Base-by-base conservation (phyloP, 1,284 basidiomycete genomes). In the Ganoderma boninense region DNA sequence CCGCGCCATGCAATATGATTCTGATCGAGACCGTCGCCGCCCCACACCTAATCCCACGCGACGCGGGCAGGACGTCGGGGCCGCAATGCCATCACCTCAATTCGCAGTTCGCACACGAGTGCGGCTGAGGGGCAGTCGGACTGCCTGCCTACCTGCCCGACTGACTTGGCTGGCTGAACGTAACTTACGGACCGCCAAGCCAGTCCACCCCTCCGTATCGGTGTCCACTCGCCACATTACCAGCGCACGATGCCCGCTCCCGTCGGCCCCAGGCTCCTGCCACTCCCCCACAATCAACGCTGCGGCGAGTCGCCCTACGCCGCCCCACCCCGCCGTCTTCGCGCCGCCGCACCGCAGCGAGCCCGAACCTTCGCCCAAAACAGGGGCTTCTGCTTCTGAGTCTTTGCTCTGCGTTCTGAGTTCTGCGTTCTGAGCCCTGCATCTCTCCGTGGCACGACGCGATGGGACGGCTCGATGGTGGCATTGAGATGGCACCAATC, bases 171-270 rank as follows among this genome's bases (percentile, higher is more conserved):
- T 44, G 40, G 11, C 40, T 42, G 43, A 14, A 43, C 44, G n/a
- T 49, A 49, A 38, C 38, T 14, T 43, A 43, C 43, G 13, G 43
- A 43, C 49, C 23, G 49, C 23, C 23, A 11, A 26, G 49, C 49
- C 49, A 14, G 23, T n/a, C 46, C 46, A n/a, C 20, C 46, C 7
- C 38, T 38, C 43, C 43, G 14, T 43, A 43, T 16, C 14, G 43
- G 43, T 14, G 5, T 13, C 23, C 4, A 5, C 49, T 13, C 23
- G 49, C 49, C 49, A 52, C 49, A 52, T 52, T 52, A 26, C 26
- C 23, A 52, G 49, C 49, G 49, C 49, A 26, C 46, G 46, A 49
- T 23, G n/a, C 49, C 49, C 49, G 49, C 49, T 52, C 49, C 49
- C 49, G 23, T 52, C 49, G 49, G 49, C 49, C 49, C 4, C 29